Evolutionary conservation across 495 filamentous ascomycete genomes (phyloP).

Genomic region (Jackrogersella minutella): DNA sequence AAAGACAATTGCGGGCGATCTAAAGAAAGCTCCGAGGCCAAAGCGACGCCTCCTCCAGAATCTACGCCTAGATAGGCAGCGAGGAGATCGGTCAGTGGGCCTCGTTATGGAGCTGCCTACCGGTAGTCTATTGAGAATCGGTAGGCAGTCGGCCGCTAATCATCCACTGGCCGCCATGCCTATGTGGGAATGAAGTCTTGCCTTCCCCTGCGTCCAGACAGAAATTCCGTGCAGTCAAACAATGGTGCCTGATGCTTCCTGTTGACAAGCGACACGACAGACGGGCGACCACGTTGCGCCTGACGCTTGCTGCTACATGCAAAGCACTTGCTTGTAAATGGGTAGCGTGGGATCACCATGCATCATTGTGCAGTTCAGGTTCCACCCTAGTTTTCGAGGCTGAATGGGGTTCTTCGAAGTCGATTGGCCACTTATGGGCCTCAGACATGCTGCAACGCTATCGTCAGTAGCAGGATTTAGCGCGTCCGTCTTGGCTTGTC

Average conservation of each 20-base stretch:
- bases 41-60: conserved; percentile 9
- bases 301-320: conserved; percentile 19
- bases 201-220: conserved; percentile 26
- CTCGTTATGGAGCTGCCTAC: conserved; percentile 16
- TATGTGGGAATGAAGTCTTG: conserved; percentile 6
- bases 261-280: conserved; percentile 38
- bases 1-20: conserved; percentile 33
- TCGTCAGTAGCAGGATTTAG: conserved; percentile 38
- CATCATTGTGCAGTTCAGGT: conserved; percentile 13
- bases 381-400: conserved; percentile 34
- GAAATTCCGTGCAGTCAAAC: conserved; percentile 8
- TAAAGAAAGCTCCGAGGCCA: conserved; percentile 31
- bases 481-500: conserved; percentile 2
- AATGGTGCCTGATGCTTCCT: conserved; percentile 17
- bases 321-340: conserved; percentile 10
- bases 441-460: conserved; percentile 30
- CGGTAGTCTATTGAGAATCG: neutral
- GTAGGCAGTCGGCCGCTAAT: neutral
- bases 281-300: conserved; percentile 35
- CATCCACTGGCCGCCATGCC: neutral
- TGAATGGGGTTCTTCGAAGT: conserved; percentile 9
- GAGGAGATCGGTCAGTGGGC: conserved; percentile 15
- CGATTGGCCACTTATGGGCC: conserved; percentile 23
- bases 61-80: conserved; percentile 6
- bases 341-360: conserved; percentile 6